Base-by-base conservation (phyloP, 768 basidiomycete genomes). In the Ramaria sp. region DNA sequence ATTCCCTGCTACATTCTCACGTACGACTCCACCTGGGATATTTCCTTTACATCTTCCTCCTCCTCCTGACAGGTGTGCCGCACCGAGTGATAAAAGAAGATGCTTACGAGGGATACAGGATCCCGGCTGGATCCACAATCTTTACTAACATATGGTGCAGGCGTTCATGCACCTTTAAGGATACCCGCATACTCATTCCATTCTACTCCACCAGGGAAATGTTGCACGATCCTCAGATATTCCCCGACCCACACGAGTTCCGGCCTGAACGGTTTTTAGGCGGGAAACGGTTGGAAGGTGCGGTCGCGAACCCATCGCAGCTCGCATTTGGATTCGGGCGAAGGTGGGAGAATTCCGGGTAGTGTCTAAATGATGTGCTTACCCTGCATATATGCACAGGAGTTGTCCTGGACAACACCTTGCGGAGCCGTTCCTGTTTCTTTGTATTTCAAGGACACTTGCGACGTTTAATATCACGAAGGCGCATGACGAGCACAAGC, bases 321-420 rank as follows among this genome's bases (percentile, higher is more conserved):
- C 56, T 70, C 36, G 66, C 69, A 10, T 74, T 72, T 58, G 69
- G 73, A 3, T 74, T 72, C 56, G 73, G 72, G 32, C 22, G 48
- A 48, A 22, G 48, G 48, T n/a, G 9, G 9, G 25, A 5, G 3
- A 22, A 8, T 9, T 2, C 10, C 28, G 10, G 32, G n/a, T 8
- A 2, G 10, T 48, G 9, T 18, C 20, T 28, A 22, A n/a, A 48
- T 48, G 28, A 9, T 24, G 9, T 3, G 27, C 25, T 34, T 13
- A 27, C 32, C 18, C 25, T 7, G 9, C 18, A 27, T 48, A 22
- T 9, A 28, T n/a, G 22, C 59, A 72, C 47, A 63, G 71, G 28
- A 63, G 15, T 20, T 52, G 50, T 48, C 50, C 50, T 18, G 43
- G 43, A 5, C 62, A 67, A 22, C 54, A 71, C 44, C 59, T 79